Base-by-base conservation (phyloP, 495 filamentous ascomycete species). In the Friedmanniomyces endolithicus region DNA sequence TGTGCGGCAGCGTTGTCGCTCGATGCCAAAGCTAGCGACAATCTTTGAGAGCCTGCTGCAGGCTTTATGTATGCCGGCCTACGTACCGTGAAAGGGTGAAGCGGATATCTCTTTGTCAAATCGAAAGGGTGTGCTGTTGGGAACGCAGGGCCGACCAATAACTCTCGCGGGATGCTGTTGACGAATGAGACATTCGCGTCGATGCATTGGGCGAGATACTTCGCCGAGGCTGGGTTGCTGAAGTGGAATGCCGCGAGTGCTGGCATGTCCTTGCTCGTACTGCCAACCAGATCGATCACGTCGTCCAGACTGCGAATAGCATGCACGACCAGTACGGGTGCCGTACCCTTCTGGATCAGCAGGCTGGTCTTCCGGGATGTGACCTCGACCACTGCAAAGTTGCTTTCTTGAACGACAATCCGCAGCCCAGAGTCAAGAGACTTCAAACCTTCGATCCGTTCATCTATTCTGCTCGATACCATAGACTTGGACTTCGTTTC, bases 191-290 rank as follows among this genome's bases (percentile, higher is more conserved):
- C 63, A 8, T 70, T 64, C 23, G 72, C 63, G 44, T 71, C 66
- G 31, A 80, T 68, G 57, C 74, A 76, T 51, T 78, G 75, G 17
- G 71, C 66, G 7, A 80, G 66, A 46, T 79, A 79, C 56, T 78
- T 78, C 17, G 72, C 73, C 16, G 72, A 64, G 0, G 68, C 31
- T 11, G 70, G 65, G 11, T 67, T 67, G 19, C 73, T 73, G 52
- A 78, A 80, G 52, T 74, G 64, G 52, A 77, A 79, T 9, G 71
- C 68, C 23, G 76, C 73, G 11, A 75, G 67, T 16, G 75, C 61
- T 6, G 54, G 45, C 1, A 40, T 24, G 27, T 45, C 48, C 12
- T 54, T 33, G 11, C 11, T 24, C 7, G 43, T 56, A 34, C 54
- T 60, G 40, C 64, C 55, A 12, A 64, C 65, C 2, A 70, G 57